Conservation (phyloP, 2,329 filamentous ascomycete genomes). For the Cylindrodendrum hubeiense region DNA sequence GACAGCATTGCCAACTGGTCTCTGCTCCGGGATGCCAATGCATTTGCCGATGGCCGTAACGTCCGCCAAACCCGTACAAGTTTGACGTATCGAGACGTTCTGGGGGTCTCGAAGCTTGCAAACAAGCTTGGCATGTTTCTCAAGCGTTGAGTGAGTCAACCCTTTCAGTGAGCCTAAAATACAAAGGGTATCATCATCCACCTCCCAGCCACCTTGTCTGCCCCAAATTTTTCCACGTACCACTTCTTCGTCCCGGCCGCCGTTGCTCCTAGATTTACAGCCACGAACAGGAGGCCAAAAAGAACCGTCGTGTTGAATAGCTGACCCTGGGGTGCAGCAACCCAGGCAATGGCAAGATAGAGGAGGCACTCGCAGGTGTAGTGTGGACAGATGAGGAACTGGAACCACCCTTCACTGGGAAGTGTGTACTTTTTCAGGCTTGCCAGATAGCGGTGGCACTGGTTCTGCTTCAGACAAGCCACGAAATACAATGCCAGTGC, state of each 20-base stretch:
- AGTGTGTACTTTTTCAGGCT: constrained; percentile 85
- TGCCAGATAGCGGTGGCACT: constrained; percentile 78
- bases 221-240: constrained; percentile 83
- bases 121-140: constrained; percentile 70
- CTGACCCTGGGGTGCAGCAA: constrained; percentile 76
- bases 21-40: constrained; percentile 65
- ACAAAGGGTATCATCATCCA: constrained; percentile 84
- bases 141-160: constrained; percentile 49
- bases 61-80: constrained; percentile 74
- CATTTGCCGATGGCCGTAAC: constrained; percentile 65
- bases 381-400: constrained; percentile 83
- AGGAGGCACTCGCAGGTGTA: constrained; percentile 91
- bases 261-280: constrained; percentile 84
- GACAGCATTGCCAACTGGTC: constrained; percentile 79
- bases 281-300: constrained; percentile 78
- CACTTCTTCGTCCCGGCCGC: constrained; percentile 82
- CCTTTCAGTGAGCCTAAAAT: constrained; percentile 57
- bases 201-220: constrained; percentile 68
- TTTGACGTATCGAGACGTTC: constrained; percentile 87
- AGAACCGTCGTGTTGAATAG: constrained; percentile 80
- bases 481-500: constrained; percentile 74
- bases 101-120: constrained; percentile 82
- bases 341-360: constrained; percentile 81
- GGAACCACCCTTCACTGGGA: constrained; percentile 80
- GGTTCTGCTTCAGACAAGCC: constrained; percentile 80